Base-by-base conservation (phyloP, 495 filamentous ascomycete genomes). In the Daldinia caldariorum region DNA sequence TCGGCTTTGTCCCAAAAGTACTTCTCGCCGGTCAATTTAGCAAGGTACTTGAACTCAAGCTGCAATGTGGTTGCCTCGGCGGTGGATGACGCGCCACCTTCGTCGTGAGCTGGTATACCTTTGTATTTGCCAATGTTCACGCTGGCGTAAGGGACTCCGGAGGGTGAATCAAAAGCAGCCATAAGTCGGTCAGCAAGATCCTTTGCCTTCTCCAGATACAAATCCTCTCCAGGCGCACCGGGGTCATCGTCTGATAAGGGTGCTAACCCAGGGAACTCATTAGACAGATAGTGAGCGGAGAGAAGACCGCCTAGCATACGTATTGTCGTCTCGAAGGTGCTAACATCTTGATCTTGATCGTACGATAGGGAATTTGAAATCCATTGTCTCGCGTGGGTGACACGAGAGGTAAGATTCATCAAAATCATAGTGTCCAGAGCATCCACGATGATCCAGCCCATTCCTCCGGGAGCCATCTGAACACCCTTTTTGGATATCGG, bases 361-460 rank as follows among this genome's bases (percentile, higher is more conserved):
- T 96, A 98, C 14, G 87, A 88, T 60, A 98, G 81, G 1, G 87
- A 87, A 10, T 87, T 89, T n/a, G 92, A 83, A 53, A 99, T 89
- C 95, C 95, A 99, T 71, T 97, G 86, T 35, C 94, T 87, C 43
- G 95, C 94, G 74, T 95, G 90, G 29, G 88, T 85, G 31, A 99
- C 87, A 63, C 93, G 87, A 20, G 87, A 92, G 10, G 95, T 97
- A 50, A 97, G 83, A 74, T 99, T 99, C 95, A 99, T 99, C 59
- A 99, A 81, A 83, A 99, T 98, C 84, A 98, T 82, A 14, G 95
- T 98, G 77, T 99, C 95, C 50, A 99, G 82, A 50, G 94, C 88
- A 80, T 99, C 96, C 34, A 99, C 90, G 56, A 99, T 97, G 66
- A 97, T 97, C 96, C 96, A 99, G 6, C 95, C 95, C 78, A 99